Evolutionary conservation across 2,329 filamentous ascomycete species (phyloP), one percentile per base, ranked within the genome.

Genomic region (Clonostachys sp.): DNA sequence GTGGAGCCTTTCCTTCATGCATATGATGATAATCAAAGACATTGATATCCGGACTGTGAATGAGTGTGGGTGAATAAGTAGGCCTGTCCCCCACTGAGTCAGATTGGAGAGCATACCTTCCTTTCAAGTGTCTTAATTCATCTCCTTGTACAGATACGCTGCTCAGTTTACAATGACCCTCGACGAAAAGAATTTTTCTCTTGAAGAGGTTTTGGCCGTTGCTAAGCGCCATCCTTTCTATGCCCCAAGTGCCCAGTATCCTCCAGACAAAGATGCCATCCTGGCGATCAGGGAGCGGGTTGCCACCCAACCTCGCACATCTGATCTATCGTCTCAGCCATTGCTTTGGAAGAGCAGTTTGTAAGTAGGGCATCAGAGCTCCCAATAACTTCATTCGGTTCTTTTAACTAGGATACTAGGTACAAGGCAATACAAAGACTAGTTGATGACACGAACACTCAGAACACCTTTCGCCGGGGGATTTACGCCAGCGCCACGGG

Each of bases 401-500:
- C 8, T 30, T 10, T 30, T 30, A 4, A 30, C 24, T 12, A 2
- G 72, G 68, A 1, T 71, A 72, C 35, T 49, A 48, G 0, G 49
- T 51, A 0, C 9, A 30, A 30, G 24, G 9, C 24, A 30, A 61
- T 71, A 17, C 51, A 64, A 13, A 57, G 67, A 13, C 62, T 74
- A 1, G 56, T 63, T 6, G 44, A 57, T 4, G 70, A 73, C 46
- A 53, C 51, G 1, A 56, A 48, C 24, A 53, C 60, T 0, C 18
- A 57, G 3, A 73, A 72, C 49, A 61, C 53, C 0, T 74, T 67
- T 47, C 67, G 71, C 0, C 57, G 56, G 4, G 59, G 58, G 17
- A 52, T 60, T 4, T 75, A 74, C 45, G 58, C 65, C 0, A 71
- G 67, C 41, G 57, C 58, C 1, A 74, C 71, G 0, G 71, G 72